Conservation (phyloP, 2,329 filamentous ascomycete genomes). For the Blumeria hordei region DNA sequence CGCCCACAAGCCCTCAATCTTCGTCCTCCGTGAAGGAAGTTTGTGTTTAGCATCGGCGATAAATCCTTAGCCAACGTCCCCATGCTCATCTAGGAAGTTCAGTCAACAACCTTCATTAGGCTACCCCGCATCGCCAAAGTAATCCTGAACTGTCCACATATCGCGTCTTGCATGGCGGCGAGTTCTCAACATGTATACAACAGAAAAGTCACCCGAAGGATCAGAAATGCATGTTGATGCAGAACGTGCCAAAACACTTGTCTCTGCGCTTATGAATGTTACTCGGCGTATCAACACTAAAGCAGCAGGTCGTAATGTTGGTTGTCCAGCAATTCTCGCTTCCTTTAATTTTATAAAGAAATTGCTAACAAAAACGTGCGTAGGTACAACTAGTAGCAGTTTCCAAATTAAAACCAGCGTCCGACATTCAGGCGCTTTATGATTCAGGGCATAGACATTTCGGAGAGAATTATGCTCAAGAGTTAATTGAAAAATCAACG, state of each 20-base stretch:
- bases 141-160: not conserved
- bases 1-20: not conserved
- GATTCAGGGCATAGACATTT: constrained; percentile 48
- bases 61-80: not conserved
- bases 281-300: constrained; percentile 30
- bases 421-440: constrained; percentile 72
- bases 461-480: constrained; percentile 89
- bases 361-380: constrained; percentile 2
- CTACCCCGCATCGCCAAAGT: no score
- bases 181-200: not conserved
- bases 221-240: constrained; percentile 33
- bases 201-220: not conserved
- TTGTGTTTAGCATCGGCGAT: not conserved
- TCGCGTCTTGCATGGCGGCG: not conserved
- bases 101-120: not conserved
- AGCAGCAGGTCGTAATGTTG: constrained; percentile 28
- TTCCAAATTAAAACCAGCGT: constrained; percentile 83
- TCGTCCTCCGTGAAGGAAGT: not conserved
- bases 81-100: not conserved
- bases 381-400: constrained; percentile 78
- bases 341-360: not conserved
- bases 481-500: constrained; percentile 64
- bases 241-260: constrained; percentile 33
- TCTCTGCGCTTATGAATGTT: constrained; percentile 36
- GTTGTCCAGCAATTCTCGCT: constrained; percentile 10